A percentile compares a stretch with the other conserved stretches of the same genome.
Conservation (phyloP, 208 protist species). For the Histomonas meleagridis region DNA sequence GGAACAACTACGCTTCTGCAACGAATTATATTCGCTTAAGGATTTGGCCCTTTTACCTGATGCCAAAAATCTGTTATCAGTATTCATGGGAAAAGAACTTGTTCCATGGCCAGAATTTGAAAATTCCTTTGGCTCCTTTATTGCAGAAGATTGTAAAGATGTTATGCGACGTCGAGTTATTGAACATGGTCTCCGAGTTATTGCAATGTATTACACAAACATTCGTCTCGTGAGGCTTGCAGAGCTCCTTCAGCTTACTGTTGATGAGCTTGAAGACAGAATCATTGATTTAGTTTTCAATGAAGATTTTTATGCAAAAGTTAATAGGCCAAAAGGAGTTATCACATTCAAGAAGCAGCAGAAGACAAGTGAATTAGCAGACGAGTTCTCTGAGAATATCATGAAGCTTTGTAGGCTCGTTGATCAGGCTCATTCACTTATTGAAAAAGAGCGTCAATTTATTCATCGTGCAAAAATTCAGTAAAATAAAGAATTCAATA, state of each 20-base stretch:
- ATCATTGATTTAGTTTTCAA: constrained; percentile 16
- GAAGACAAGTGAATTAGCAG: neutral
- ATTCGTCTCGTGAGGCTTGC: neutral
- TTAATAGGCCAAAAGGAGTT: constrained; percentile 3
- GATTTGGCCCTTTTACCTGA: neutral
- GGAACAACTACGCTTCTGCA: neutral
- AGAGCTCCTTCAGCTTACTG: neutral
- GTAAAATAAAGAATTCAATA: no score
- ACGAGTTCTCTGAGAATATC: constrained; percentile 14
- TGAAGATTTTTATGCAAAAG: neutral
- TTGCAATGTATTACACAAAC: neutral
- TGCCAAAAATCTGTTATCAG: neutral
- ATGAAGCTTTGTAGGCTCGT: neutral
- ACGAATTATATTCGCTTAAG: neutral
- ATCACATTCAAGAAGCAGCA: constrained; percentile 28
- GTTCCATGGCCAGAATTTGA: neutral
- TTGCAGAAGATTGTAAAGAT: neutral
- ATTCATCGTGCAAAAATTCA: neutral
- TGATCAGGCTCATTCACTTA: neutral
- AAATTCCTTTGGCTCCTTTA: neutral
- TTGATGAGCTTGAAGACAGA: neutral
- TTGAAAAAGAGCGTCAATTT: neutral
- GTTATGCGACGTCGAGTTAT: neutral
- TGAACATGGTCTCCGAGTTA: neutral
- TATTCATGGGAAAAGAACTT: constrained; percentile 9